Base-by-base conservation (phyloP, 805 yeast species). In the Teunomyces lycoperdinae region DNA sequence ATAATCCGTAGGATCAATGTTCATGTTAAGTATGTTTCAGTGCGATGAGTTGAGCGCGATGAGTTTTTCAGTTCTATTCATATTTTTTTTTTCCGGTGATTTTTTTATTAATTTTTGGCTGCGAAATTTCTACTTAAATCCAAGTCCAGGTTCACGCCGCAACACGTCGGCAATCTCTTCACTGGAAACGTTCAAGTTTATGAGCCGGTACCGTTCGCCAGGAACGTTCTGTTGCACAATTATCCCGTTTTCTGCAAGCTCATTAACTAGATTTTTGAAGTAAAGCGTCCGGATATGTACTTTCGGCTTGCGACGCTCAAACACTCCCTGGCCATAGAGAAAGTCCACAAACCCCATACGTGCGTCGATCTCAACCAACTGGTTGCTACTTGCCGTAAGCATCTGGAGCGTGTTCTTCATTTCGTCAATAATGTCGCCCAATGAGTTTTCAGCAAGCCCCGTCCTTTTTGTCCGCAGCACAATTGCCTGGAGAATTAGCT, bases 341-440 rank as follows among this genome's bases (percentile, higher is more conserved):
- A 71, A 61, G 24, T 66, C 68, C 27, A 64, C 49, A 13, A 64
- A 59, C 9, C 66, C 58, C 17, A 64, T 58, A n/a, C 68, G 47
- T 9, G 50, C 46, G 16, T 57, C 58, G 8, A 60, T 39, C 10
- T 47, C 58, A 28, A 50, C 48, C 17, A 63, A 49, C 2, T 50
- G 57, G 20, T 45, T 49, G 14, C 57, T 51, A 14, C 58, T 51
- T 3, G 69, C 49, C 0, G 73, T 74, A 8, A 77, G 58, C 50
- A 78, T 68, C 11, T 78, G 70, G 4, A 71, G 52, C 2, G 83
- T 63, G 38, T 78, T 78, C 47, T 77, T 79, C 61, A 87, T 74
- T 59, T 90, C 96, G 60, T 89, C 96, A 24, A 88, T 73, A 1
- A 91, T 73, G 52, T 87, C 94, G 20, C 92, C 92, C 36, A 90